Percentiles rank a stretch among this genome's conserved stretches.
Evolutionary conservation across 1,284 basidiomycete species (phyloP).

Genomic region (Heterobasidion parviporum): DNA sequence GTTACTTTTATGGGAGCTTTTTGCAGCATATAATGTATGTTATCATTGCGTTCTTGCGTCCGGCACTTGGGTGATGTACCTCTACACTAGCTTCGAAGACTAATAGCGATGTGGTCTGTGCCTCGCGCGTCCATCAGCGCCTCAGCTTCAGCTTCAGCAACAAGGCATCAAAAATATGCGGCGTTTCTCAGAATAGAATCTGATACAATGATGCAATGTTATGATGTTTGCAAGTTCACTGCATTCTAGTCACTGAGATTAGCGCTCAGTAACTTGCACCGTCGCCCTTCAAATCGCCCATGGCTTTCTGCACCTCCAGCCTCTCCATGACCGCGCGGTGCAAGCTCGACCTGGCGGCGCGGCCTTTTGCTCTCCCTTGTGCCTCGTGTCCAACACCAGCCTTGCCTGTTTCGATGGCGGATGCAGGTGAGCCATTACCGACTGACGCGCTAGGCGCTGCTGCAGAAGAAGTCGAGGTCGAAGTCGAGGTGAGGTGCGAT

Average conservation of each 20-base stretch:
- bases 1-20: no score
- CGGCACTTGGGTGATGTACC: no score
- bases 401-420: slow-evolving; percentile 5
- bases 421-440: neutral
- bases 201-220: no score
- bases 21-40: no score
- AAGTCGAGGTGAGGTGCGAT: slow-evolving; percentile 41
- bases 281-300: slow-evolving; percentile 37
- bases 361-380: slow-evolving; percentile 25
- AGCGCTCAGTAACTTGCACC: neutral
- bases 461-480: slow-evolving; percentile 9
- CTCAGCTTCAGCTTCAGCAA: no score
- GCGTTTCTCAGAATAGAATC: no score
- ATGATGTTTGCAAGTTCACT: no score
- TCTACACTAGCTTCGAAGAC: no score
- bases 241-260: neutral
- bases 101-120: no score
- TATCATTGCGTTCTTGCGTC: no score
- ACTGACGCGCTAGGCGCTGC: neutral
- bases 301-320: slow-evolving; percentile 67
- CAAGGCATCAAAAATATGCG: no score
- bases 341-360: slow-evolving; percentile 50
- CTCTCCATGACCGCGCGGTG: slow-evolving; percentile 68
- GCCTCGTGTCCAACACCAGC: slow-evolving; percentile 11
- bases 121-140: no score